Evolutionary conservation across 257 asterid species (phyloP), one percentile per base, ranked within the genome.

Genomic region (Handroanthus guayacan): DNA sequence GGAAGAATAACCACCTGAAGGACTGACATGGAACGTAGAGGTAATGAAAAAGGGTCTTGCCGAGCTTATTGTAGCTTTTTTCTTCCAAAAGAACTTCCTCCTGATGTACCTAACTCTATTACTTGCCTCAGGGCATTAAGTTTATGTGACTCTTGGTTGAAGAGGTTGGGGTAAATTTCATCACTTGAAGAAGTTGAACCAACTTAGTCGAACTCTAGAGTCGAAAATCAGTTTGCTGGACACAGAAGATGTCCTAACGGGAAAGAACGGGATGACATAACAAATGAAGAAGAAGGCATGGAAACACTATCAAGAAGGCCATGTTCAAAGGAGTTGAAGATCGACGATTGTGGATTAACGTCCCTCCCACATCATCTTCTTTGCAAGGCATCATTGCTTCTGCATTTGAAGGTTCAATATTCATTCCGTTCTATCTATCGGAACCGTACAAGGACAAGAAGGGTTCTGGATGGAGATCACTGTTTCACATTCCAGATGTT

Each of bases 201-300:
- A 3, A 61, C 64, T 76, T 2, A 60, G 75, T 18, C 44, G 75
- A 20, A 18, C 62, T 36, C 9, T 48, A 3, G n/a, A 14, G 3
- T 41, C 41, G 5, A 10, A 50, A 2, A 74, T 74, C 25, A 0
- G 11, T 43, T 16, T 62, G 7, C 20, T 39, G 2, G 62, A 9
- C 7, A 2, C 3, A 48, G n/a, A n/a, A n/a, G n/a, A n/a, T 80
- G 84, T 44, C 11, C 55, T 0, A 39, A 45, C 6, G 75, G 81
- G 84, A 41, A 75, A 56, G 62, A 68, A 12, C 76, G 84, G 78
- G 62, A 74, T 62, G 84, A 80, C 14, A 2, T 62, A n/a, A 64
- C 65, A 8, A 55, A 5, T 2, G 56, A 67, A 34, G 68, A 39
- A 55, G 79, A 56, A 47, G 64, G 13, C 18, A 14, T 0, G 13